Percentiles rank a stretch among this genome's conserved stretches.
Conservation (phyloP, 2,329 filamentous ascomycete genomes). For the Domatiomyces catenatus region DNA sequence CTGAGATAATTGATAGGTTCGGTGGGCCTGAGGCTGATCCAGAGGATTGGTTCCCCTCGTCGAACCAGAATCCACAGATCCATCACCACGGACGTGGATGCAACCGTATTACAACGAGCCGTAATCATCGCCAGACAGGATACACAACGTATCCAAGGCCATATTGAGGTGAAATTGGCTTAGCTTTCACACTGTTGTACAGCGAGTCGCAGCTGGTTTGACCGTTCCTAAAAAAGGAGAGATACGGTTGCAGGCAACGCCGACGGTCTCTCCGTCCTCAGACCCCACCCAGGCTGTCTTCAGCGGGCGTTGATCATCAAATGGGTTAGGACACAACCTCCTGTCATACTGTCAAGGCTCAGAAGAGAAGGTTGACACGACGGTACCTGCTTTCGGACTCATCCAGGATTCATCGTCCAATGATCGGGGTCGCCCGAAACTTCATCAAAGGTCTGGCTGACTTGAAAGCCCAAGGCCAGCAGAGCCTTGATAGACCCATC, state of each 20-base stretch:
- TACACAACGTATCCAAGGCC: neutral
- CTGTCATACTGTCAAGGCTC: neutral
- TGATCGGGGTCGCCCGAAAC: constrained; percentile 53
- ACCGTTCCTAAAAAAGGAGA: neutral
- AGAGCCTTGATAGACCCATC: constrained; percentile 61
- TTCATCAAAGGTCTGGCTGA: constrained; percentile 68
- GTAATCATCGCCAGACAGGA: neutral
- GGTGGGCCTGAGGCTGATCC: neutral
- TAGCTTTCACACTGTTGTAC: neutral
- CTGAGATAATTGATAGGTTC: neutral
- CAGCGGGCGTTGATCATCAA: neutral
- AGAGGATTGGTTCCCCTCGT: neutral
- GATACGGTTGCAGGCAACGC: neutral
- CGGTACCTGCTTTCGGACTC: neutral
- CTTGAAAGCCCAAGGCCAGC: constrained; percentile 63
- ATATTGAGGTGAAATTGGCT: neutral
- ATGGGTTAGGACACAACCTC: neutral
- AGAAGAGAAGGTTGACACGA: neutral
- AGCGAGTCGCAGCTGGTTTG: neutral
- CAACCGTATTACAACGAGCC: neutral
- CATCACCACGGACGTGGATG: neutral
- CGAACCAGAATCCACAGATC: neutral
- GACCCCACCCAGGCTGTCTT: neutral
- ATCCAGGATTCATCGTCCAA: constrained; percentile 37
- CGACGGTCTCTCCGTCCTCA: neutral